Base-by-base conservation (phyloP, 805 yeast species). In the Blastobotrys chiropterorum region DNA sequence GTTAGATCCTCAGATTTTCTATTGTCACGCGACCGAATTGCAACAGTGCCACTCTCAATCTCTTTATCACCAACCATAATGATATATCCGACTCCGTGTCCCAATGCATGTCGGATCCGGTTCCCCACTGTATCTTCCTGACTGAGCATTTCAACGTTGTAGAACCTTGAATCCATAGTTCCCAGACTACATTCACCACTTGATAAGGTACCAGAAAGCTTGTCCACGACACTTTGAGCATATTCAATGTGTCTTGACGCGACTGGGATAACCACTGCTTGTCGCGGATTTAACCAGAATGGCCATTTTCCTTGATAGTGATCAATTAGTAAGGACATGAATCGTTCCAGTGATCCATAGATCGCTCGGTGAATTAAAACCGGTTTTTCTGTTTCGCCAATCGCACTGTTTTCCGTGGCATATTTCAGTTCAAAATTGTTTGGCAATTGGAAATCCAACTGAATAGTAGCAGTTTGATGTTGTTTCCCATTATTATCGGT, bases 351-450 rank as follows among this genome's bases (percentile, higher is more conserved):
- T 0, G 97, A 90, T 0, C 99, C 99, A 65, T 89, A 88, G 1
- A 92, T 89, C 0, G 99, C 99, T 51, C 99, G 76, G 65, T 94
- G 99, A 30, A 94, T 80, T 89, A 94, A 82, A n/a, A 94, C 92
- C 2, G 99, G 99, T 43, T 78, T 78, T 54, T 82, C 78, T 34
- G 72, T 70, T 1, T 72, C 66, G 45, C 74, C 80, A 26, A 11
- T 11, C 1, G 78, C 76, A 34, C 45, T 39, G 19, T 44, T 55
- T 15, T 45, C 52, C 7, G 40, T 46, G 14, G 59, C 54, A 64
- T 83, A 94, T 59, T 79, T 74, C 53, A 94, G 75, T 44, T 85
- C 77, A 64, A 94, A 94, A 55, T 95, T 75, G 43, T 81, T 80
- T 1, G 99, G 99, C 15, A 94, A 74, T 68, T 94, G 97, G 76